phyloP scores from a whole-genome alignment of 805 yeast species.

The Lachancea dasiensis region DNA sequence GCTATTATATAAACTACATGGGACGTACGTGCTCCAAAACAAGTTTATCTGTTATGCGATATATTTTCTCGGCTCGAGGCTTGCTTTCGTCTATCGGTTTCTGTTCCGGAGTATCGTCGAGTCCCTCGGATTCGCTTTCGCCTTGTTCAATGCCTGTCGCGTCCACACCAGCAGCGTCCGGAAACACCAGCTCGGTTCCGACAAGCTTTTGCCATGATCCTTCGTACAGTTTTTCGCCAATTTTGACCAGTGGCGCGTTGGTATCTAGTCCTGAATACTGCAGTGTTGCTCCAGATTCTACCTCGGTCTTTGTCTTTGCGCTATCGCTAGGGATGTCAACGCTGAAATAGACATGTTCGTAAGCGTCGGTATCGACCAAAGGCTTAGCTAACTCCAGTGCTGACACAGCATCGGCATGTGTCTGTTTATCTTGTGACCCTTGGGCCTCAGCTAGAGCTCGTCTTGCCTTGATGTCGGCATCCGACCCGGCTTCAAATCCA shows the following conservation, averaged over 20 bases:
- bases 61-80: slow-evolving; percentile 22
- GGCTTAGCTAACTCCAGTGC: slow-evolving; percentile 5
- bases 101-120: slow-evolving; percentile 1
- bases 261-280: slow-evolving; percentile 53
- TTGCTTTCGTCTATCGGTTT: slow-evolving; percentile 8
- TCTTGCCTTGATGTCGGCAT: slow-evolving; percentile 69
- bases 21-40: slow-evolving; percentile 23
- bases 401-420: slow-evolving; percentile 9
- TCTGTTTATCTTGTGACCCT: slow-evolving; percentile 2
- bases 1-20: slow-evolving; percentile 15
- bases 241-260: slow-evolving; percentile 49
- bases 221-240: slow-evolving; percentile 55
- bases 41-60: slow-evolving; percentile 27
- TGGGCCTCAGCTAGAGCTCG: slow-evolving; percentile 17
- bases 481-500: slow-evolving; percentile 83
- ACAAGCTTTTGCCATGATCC: slow-evolving; percentile 73
- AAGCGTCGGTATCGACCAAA: slow-evolving; percentile 33
- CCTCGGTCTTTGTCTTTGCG: slow-evolving; percentile 26
- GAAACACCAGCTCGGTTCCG: slow-evolving; percentile 61
- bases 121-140: slow-evolving; percentile 1
- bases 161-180: slow-evolving; percentile 22
- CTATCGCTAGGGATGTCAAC: slow-evolving; percentile 43
- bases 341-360: slow-evolving; percentile 46
- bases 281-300: slow-evolving; percentile 39
- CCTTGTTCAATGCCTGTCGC: too few species aligned